Conservation (phyloP, 176 grass and related monocot genomes). For the Panicum miliaceum region DNA sequence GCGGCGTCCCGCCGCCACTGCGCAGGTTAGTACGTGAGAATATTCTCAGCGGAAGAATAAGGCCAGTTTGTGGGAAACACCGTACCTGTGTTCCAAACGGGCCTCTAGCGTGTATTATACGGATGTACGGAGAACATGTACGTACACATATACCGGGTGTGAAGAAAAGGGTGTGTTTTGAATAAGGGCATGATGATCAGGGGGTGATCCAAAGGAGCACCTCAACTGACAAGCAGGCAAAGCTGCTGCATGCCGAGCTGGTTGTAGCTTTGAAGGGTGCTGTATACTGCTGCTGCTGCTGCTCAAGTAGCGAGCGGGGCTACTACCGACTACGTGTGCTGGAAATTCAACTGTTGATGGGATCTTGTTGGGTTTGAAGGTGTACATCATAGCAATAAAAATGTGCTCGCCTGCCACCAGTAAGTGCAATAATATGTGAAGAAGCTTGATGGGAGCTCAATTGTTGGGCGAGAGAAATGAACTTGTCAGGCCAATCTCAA, state of each 20-base stretch:
- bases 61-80: background rate
- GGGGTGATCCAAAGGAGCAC: constrained; percentile 29
- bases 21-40: constrained; percentile 12
- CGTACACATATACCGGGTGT: background rate
- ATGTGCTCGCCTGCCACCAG: no score
- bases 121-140: no score
- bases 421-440: no score
- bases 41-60: background rate
- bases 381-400: constrained; percentile 19
- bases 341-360: no score
- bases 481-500: no score
- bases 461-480: no score
- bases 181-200: constrained; percentile 31
- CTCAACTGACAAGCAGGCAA: constrained; percentile 7
- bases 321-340: no score
- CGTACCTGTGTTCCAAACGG: background rate
- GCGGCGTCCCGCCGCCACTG: constrained; percentile 14
- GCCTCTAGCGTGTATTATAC: background rate
- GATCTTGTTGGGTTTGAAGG: background rate
- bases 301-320: background rate
- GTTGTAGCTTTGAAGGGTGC: background rate
- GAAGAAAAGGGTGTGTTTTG: background rate
- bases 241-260: background rate
- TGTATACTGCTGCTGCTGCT: background rate
- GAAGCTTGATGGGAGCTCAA: background rate